Conservation (phyloP, 2,329 filamentous ascomycete species). For the Aspergillus fijiensis region DNA sequence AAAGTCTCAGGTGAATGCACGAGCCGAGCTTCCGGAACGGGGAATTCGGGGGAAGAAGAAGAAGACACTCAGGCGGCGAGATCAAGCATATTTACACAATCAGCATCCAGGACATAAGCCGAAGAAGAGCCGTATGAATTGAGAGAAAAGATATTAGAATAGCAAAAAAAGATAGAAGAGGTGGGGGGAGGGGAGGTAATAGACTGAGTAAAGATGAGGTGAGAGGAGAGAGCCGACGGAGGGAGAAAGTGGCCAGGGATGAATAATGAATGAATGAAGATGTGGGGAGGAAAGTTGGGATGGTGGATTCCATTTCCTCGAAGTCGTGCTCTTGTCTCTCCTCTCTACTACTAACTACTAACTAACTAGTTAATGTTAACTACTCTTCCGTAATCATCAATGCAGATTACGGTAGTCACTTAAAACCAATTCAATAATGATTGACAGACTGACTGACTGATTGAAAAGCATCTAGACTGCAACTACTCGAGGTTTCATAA, state of each 20-base stretch:
- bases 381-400: neutral
- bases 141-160: neutral
- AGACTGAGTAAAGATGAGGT: neutral
- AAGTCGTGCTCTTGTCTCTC: too few relatives aligned
- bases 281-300: conserved; percentile 9
- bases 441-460: neutral
- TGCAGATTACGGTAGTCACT: neutral
- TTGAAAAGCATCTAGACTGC: neutral
- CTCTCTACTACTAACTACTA: too few relatives aligned
- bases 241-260: conserved; percentile 5
- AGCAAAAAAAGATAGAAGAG: neutral
- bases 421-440: too few relatives aligned
- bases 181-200: too few relatives aligned
- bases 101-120: conserved; percentile 5
- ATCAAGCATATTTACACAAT: conserved; percentile 20
- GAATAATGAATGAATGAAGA: neutral
- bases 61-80: conserved; percentile 10
- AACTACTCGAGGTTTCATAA: neutral
- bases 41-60: neutral
- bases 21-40: conserved; percentile 19
- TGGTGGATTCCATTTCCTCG: neutral
- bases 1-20: conserved; percentile 12
- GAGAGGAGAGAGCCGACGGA: neutral
- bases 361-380: too few relatives aligned
- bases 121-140: neutral